phyloP scores from a whole-genome alignment of 2,329 filamentous ascomycete genomes.

The Claviceps africana region DNA sequence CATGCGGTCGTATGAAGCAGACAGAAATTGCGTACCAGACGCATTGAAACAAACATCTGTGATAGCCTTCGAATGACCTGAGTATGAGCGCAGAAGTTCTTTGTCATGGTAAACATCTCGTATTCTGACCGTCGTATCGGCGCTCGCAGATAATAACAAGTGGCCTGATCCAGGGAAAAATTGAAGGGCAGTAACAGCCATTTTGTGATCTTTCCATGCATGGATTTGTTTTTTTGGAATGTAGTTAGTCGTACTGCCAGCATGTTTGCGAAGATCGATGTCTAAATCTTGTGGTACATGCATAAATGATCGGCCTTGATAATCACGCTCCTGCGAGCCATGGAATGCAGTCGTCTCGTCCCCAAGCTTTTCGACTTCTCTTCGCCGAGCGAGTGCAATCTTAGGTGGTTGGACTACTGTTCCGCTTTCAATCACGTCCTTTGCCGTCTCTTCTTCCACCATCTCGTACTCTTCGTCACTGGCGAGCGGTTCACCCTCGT shows the following conservation, averaged over 20 bases:
- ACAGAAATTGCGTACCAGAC: slow-evolving; percentile 72
- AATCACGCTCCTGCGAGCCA: slow-evolving; percentile 71
- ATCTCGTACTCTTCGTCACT: slow-evolving; percentile 69
- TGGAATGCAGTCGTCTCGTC: slow-evolving; percentile 81
- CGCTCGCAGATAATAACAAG: slow-evolving; percentile 74
- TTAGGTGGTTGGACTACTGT: slow-evolving; percentile 44
- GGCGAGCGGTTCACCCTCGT: slow-evolving; percentile 59
- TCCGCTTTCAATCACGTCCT: slow-evolving; percentile 51
- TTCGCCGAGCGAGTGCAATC: slow-evolving; percentile 38
- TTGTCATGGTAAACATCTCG: slow-evolving; percentile 89
- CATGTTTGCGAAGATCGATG: slow-evolving; percentile 69
- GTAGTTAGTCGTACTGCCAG: slow-evolving; percentile 71
- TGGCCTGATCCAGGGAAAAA: slow-evolving; percentile 87
- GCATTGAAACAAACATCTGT: slow-evolving; percentile 82
- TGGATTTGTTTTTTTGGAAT: slow-evolving; percentile 90
- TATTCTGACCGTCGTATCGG: slow-evolving; percentile 81
- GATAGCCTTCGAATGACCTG: slow-evolving; percentile 77
- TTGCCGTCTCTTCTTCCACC: slow-evolving; percentile 64
- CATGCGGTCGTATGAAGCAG: slow-evolving; percentile 82
- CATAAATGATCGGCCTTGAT: slow-evolving; percentile 94
- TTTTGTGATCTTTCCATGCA: slow-evolving; percentile 72
- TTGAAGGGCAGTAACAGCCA: slow-evolving; percentile 74
- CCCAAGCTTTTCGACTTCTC: slow-evolving; percentile 44
- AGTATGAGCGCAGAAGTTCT: slow-evolving; percentile 81
- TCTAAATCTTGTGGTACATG: slow-evolving; percentile 86